Base-by-base conservation (phyloP, 2,329 filamentous ascomycete genomes). In the Aspergillus quadrilineatus region DNA sequence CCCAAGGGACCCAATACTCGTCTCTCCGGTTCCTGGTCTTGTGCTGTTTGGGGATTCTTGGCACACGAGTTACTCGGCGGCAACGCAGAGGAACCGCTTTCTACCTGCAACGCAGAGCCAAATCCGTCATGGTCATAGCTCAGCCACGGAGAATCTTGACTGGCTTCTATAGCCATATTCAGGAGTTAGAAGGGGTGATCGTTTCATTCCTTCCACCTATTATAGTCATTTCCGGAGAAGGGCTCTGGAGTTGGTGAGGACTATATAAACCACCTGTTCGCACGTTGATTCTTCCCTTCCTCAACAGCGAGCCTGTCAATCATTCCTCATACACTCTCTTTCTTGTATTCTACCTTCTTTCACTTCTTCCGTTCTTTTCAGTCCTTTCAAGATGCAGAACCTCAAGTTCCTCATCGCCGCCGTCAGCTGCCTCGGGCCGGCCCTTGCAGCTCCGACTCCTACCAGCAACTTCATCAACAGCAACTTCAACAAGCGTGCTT, bases 391-490 rank as follows among this genome's bases (percentile, higher is more conserved):
- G 49, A 69, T 68, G 67, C 53, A 60, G 45, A 66, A 65, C 55
- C 57, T 66, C 49, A 68, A 66, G 56, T 58, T 57, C 29, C 54
- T 68, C 29, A 46, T 65, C 50, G 64, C 65, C 10, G 61, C 63
- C 28, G 57, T 62, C 29, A 60, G 64, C 42, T 60, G 59, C 55
- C 60, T 70, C 50, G 63, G 62, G 46, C 58, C 65, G 41, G 66
- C 61, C 37, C 58, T 69, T 36, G 66, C 62, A 54, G 66, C 60
- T 39, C 68, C 68, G n/a, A 67, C 67, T 36, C 50, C 50, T 14
- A 64, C 65, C 34, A 60, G 37, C 29, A 46, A 44, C 12, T 26
- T 63, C n/a, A 61, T 22, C 39, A 42, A 42, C 17, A 8, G 5
- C 39, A 37, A 14, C 34, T 10, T 37, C 34, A 45, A 36, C 17